Percentiles rank a stretch among this genome's conserved stretches.
Evolutionary conservation across 1,284 basidiomycete genomes (phyloP).

Genomic region (Porphyrellus sp.): DNA sequence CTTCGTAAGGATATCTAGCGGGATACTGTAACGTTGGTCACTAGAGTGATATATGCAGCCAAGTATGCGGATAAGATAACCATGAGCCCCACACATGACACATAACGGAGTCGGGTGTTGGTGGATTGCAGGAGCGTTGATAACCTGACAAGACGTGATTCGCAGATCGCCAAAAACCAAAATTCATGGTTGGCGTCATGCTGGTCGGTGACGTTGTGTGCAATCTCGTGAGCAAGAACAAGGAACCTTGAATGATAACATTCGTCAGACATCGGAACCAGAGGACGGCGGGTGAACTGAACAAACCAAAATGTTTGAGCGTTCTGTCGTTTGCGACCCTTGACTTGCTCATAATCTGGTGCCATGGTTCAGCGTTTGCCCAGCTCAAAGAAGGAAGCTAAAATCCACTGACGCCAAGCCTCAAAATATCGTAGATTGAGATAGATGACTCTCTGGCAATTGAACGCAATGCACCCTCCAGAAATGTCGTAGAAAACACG

Average conservation of each 20-base stretch:
- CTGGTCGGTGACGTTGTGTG: constrained; percentile 64
- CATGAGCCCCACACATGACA: too few relatives aligned
- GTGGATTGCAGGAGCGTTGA: neutral
- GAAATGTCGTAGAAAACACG: constrained; percentile 1
- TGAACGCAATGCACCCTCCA: constrained; percentile 3
- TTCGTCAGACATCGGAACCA: neutral
- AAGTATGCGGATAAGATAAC: neutral
- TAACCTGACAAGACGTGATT: constrained; percentile 44
- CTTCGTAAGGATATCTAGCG: neutral
- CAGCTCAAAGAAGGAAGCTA: neutral
- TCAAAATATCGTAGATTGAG: constrained; percentile 6
- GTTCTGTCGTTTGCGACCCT: neutral
- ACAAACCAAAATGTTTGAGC: constrained; percentile 1
- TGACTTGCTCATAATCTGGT: constrained; percentile 1
- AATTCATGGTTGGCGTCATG: constrained; percentile 74
- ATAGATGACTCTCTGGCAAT: neutral
- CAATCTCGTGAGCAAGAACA: constrained; percentile 86
- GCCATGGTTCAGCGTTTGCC: neutral
- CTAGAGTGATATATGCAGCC: neutral
- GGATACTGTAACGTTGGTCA: neutral
- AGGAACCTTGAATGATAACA: neutral
- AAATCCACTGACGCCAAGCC: constrained; percentile 2
- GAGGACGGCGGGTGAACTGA: neutral
- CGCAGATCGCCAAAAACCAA: constrained; percentile 87
- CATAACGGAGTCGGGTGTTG: neutral